phyloP scores from a whole-genome alignment of 169 alveolate genomes.

The Babesia divergens region DNA sequence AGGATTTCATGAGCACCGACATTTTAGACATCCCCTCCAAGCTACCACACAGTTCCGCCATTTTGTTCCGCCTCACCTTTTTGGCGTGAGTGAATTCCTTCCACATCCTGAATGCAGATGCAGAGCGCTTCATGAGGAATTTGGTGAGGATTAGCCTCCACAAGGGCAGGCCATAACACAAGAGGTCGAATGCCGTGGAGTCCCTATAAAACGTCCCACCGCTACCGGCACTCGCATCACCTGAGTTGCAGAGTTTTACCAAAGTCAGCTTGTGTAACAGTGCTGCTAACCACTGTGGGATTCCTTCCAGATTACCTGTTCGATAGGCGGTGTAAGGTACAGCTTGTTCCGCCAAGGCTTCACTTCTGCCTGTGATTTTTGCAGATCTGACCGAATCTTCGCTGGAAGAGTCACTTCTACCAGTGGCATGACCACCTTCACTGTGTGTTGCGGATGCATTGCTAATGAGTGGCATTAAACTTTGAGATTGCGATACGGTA shows the following conservation, averaged over 20 bases:
- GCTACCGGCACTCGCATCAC: not conserved
- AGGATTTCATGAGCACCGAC: not conserved
- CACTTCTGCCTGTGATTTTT: too few species aligned
- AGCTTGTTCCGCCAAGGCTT: too few species aligned
- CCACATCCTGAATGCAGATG: conserved; percentile 12
- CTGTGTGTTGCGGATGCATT: too few species aligned
- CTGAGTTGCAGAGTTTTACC: not conserved
- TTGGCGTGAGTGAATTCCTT: not conserved
- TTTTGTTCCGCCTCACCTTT: not conserved
- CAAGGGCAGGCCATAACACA: conserved; percentile 10
- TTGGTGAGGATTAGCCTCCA: conserved; percentile 8
- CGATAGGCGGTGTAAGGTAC: too few species aligned
- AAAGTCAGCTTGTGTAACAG: not conserved
- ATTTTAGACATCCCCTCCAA: not conserved
- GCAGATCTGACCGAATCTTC: too few species aligned
- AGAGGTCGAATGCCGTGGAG: conserved; percentile 9
- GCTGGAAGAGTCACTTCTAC: too few species aligned
- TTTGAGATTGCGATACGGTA: too few species aligned
- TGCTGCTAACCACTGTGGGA: conserved; percentile 10
- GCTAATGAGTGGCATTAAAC: too few species aligned
- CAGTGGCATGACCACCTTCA: too few species aligned
- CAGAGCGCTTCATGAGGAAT: not conserved
- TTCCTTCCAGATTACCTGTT: not conserved
- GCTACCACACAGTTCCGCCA: not conserved
- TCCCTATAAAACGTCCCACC: not conserved